Evolutionary conservation across 345 rosid genomes (phyloP).

Genomic region (Eucalyptus pauciflora): DNA sequence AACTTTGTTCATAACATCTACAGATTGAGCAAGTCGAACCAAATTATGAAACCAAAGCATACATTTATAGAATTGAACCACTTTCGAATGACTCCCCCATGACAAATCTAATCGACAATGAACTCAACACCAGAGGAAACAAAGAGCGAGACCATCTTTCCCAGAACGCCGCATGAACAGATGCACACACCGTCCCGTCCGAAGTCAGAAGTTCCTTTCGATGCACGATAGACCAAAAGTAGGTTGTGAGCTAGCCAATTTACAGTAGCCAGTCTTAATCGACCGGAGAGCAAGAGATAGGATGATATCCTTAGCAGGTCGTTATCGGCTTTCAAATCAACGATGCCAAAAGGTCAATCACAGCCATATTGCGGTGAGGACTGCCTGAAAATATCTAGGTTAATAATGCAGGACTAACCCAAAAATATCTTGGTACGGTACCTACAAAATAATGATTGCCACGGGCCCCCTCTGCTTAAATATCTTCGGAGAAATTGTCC

Average conservation of each 20-base stretch:
- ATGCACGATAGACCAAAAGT: no score
- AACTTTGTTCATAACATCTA: not conserved
- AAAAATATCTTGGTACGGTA: not conserved
- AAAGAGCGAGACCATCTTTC: no score
- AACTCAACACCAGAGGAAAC: not conserved
- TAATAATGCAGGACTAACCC: not conserved
- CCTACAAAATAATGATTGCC: not conserved
- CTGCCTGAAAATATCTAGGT: not conserved
- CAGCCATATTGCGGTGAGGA: not conserved
- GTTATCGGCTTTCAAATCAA: not conserved
- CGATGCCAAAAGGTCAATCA: not conserved
- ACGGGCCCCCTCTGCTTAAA: not conserved
- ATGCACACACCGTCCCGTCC: no score
- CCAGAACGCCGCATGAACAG: no score
- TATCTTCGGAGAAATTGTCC: not conserved
- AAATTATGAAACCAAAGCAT: not conserved
- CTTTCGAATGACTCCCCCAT: not conserved
- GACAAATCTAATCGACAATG: not conserved
- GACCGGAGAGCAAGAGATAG: not conserved
- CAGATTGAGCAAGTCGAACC: rapidly evolving
- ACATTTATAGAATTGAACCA: not conserved
- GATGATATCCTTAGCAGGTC: not conserved
- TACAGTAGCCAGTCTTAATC: no score
- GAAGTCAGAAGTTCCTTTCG: no score
- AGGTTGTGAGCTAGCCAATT: no score